Evolutionary conservation across 768 basidiomycete species (phyloP).

Genomic region (Leccinum olivaceopallidum): DNA sequence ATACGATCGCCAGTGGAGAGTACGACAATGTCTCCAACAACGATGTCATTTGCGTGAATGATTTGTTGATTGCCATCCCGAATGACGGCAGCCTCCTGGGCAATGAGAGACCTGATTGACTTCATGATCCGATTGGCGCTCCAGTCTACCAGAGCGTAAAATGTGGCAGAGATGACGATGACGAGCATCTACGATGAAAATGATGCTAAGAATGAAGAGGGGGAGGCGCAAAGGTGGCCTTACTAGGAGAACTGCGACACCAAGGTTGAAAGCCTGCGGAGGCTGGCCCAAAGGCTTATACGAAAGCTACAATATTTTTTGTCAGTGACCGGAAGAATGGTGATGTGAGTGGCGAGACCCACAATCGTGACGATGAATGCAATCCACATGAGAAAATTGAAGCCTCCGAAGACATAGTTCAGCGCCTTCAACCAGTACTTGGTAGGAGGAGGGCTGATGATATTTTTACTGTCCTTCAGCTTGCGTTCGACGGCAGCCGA

Average conservation of each 20-base stretch:
- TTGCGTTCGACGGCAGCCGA: conserved; percentile 41
- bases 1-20: conserved; percentile 57
- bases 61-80: conserved; percentile 50
- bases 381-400: conserved; percentile 56
- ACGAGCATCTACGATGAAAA: conserved; percentile 38
- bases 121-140: conserved; percentile 52
- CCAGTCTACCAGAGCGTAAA: conserved; percentile 54
- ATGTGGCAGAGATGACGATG: conserved; percentile 41
- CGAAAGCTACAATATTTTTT: conserved; percentile 42
- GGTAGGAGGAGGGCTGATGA: conserved; percentile 48
- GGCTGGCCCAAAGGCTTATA: conserved; percentile 50
- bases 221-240: conserved; percentile 22
- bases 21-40: conserved; percentile 56
- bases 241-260: conserved; percentile 51
- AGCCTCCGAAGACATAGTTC: conserved; percentile 58
- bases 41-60: conserved; percentile 52
- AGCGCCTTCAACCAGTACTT: conserved; percentile 51
- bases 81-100: conserved; percentile 56
- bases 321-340: conserved; percentile 5
- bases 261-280: conserved; percentile 46
- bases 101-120: conserved; percentile 58
- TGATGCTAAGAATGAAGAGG: conserved; percentile 3
- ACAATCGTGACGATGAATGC: conserved; percentile 51
- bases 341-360: conserved; percentile 15
- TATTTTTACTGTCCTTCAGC: conserved; percentile 45